Base-by-base conservation (phyloP, 176 grass and related monocot genomes). In the Melocanna baccifera region DNA sequence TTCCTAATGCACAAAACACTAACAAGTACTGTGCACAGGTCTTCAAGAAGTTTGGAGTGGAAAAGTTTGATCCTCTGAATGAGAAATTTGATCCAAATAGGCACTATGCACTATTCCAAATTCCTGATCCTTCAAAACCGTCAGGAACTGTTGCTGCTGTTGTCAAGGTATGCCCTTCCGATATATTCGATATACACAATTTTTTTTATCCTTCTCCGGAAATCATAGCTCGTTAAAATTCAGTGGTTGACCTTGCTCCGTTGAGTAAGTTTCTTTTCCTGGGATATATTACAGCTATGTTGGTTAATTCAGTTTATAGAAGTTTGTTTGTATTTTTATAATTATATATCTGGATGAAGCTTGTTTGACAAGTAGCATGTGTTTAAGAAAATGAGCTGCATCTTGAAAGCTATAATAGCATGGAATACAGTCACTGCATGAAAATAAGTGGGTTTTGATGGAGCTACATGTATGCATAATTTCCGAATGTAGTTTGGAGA, bases 71-170 rank as follows among this genome's bases (percentile, higher is more conserved):
- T 78, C 81, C 87, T 34, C 30, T 72, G 13, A 81, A 89, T 67
- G 87, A 92, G 87, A 77, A 87, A 51, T 92, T 92, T 87, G 91
- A 92, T 67, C 91, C 91, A 51, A 77, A 89, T 50, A 89, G 57
- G 6, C 91, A 92, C 63, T 74, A 57, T 53, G 84, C 87, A 4
- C 63, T 92, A 81, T 92, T 92, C 76, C 91, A 92, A 89, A 79
- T 89, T 48, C 84, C 80, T 62, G 84, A 92, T 89, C 55, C 80
- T 73, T 87, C 87, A 28, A 92, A 89, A 77, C 79, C 80, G 1
- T 43, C 84, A 51, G 87, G 87, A 14, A 87, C 87, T 72, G 80
- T 92, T 77, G 80, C 81, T 41, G 63, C 73, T 73, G 84, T 92
- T 84, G 67, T 92, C 12, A 92, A 92, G 91, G 87, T 92, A 81